Evolutionary conservation across 441 rosid species (phyloP).

Genomic region (Gossypium davidsonii): DNA sequence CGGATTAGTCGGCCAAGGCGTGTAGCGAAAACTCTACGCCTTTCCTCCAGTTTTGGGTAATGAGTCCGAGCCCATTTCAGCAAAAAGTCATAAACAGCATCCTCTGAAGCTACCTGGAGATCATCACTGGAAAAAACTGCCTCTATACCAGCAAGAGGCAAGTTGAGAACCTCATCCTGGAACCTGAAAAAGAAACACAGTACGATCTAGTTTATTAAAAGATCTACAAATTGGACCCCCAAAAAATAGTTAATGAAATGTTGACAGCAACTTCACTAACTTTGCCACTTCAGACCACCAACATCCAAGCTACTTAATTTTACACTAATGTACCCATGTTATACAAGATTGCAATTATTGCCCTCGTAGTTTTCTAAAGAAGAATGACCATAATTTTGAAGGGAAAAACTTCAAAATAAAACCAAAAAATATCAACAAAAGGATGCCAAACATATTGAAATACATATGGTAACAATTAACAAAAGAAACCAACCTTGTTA

Average conservation of each 20-base stretch:
- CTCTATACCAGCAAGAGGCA: conserved; percentile 59
- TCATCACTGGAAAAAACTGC: conserved; percentile 56
- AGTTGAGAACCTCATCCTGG: conserved; percentile 52
- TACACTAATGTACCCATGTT: neutral
- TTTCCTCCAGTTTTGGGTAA: conserved; percentile 42
- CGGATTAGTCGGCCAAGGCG: conserved; percentile 52
- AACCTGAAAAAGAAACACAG: conserved; percentile 26
- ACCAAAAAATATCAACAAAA: neutral
- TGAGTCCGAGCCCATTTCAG: conserved; percentile 57
- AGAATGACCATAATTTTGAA: neutral
- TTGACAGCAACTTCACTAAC: neutral
- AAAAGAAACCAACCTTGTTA: neutral
- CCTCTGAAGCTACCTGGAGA: conserved; percentile 62
- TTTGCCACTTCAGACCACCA: neutral
- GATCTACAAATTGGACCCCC: neutral
- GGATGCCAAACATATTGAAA: neutral
- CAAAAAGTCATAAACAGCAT: conserved; percentile 57
- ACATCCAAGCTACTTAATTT: neutral
- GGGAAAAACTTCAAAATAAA: neutral
- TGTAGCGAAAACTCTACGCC: conserved; percentile 49
- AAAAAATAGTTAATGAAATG: neutral
- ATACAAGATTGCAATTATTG: neutral
- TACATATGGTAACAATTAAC: too few relatives aligned
- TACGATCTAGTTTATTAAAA: neutral
- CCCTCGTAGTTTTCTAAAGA: neutral